phyloP scores from a whole-genome alignment of 1,284 basidiomycete genomes.

The Dichomitus squalens region DNA sequence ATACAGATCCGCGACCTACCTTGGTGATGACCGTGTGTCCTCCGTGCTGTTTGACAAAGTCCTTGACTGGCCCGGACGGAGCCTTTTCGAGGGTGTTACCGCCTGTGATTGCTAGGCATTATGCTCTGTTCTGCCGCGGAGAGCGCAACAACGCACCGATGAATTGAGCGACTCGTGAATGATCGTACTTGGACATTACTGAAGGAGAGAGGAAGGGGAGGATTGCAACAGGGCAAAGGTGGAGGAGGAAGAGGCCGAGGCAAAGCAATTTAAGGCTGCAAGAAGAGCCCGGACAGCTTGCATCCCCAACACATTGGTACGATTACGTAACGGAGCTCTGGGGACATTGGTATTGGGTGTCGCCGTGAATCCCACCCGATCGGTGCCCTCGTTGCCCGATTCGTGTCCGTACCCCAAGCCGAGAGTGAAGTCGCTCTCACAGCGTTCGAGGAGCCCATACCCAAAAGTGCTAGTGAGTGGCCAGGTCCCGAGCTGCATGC shows the following conservation, averaged over 20 bases:
- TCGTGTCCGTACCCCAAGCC: not conserved
- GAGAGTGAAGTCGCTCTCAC: not conserved
- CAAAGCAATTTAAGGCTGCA: slow-evolving; percentile 12
- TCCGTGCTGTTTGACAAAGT: slow-evolving; percentile 91
- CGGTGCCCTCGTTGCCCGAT: slow-evolving; percentile 4
- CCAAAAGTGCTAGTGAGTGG: no score
- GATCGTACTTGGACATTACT: slow-evolving; percentile 71
- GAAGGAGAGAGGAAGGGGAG: slow-evolving; percentile 1
- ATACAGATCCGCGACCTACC: slow-evolving; percentile 51
- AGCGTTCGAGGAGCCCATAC: not conserved
- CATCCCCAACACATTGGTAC: slow-evolving; percentile 24
- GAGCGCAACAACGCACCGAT: slow-evolving; percentile 58
- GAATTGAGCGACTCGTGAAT: slow-evolving; percentile 82
- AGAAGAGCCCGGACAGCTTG: slow-evolving; percentile 15
- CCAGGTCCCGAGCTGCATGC: no score
- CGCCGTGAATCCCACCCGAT: slow-evolving; percentile 13
- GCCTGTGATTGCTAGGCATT: slow-evolving; percentile 51
- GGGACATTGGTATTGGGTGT: slow-evolving; percentile 11
- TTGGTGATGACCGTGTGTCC: slow-evolving; percentile 99
- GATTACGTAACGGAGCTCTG: slow-evolving; percentile 23
- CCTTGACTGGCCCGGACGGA: slow-evolving; percentile 76
- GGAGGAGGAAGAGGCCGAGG: slow-evolving; percentile 13
- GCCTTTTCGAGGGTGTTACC: slow-evolving; percentile 91
- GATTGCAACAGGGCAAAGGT: slow-evolving; percentile 4
- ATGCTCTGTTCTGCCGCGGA: slow-evolving; percentile 1